phyloP scores from a whole-genome alignment of 2,329 filamentous ascomycete species.

The Botrytis porri region DNA sequence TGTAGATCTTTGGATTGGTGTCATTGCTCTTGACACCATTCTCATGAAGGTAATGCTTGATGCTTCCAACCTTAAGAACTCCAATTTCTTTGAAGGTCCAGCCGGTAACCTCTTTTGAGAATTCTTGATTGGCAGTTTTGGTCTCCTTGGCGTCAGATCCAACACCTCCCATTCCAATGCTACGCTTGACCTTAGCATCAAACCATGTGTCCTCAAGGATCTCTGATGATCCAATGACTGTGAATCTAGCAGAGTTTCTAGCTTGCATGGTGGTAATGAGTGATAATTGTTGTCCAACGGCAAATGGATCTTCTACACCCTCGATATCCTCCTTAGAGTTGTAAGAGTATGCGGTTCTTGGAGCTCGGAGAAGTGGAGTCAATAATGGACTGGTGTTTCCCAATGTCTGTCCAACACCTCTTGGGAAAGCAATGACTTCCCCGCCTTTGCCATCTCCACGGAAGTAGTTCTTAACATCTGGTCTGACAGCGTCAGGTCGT shows the following conservation, averaged over 20 bases:
- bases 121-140: conserved; percentile 76
- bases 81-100: conserved; percentile 97
- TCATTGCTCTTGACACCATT: conserved; percentile 48
- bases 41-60: conserved; percentile 72
- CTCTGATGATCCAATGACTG: conserved; percentile 81
- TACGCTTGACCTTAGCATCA: conserved; percentile 66
- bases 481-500: conserved; percentile 60
- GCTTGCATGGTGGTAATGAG: conserved; percentile 87
- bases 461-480: conserved; percentile 77
- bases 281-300: conserved; percentile 76
- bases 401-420: conserved; percentile 75
- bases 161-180: conserved; percentile 41
- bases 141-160: conserved; percentile 50
- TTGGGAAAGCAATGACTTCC: conserved; percentile 74
- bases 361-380: conserved; percentile 77
- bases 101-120: conserved; percentile 79
- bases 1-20: conserved; percentile 83
- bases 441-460: conserved; percentile 51
- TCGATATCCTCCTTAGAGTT: conserved; percentile 82
- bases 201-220: conserved; percentile 89
- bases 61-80: conserved; percentile 77
- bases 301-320: conserved; percentile 76
- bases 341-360: conserved; percentile 86
- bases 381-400: conserved; percentile 74
- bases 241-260: conserved; percentile 87